phyloP scores from a whole-genome alignment of 257 asterid species.

The Apocynum venetum region DNA sequence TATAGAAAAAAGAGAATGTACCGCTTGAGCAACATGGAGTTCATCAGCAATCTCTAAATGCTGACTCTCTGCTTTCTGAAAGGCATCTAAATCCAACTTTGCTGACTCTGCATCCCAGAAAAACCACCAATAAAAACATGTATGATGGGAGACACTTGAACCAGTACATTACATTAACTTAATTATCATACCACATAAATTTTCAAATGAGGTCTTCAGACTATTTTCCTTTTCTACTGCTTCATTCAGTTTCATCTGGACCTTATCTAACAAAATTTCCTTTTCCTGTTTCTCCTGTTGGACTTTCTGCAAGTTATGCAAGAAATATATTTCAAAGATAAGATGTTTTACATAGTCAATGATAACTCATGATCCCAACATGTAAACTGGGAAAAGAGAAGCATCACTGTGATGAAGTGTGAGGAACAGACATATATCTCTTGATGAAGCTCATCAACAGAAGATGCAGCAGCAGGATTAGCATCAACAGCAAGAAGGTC shows the following conservation, averaged over 20 bases:
- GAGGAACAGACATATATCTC: constrained; percentile 62
- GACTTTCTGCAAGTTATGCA: constrained; percentile 48
- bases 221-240: constrained; percentile 49
- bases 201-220: constrained; percentile 41
- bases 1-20: constrained; percentile 19
- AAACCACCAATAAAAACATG: constrained; percentile 15
- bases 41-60: constrained; percentile 50
- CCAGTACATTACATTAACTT: constrained; percentile 11
- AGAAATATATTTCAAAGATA: constrained; percentile 10
- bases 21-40: constrained; percentile 48
- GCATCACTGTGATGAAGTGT: constrained; percentile 6
- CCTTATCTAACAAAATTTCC: constrained; percentile 44
- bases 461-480: constrained; percentile 44
- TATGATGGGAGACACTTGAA: constrained; percentile 16
- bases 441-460: constrained; percentile 62
- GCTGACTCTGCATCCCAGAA: constrained; percentile 54
- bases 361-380: constrained; percentile 9
- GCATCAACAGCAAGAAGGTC: constrained; percentile 50
- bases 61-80: constrained; percentile 64
- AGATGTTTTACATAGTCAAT: constrained; percentile 3
- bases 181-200: constrained; percentile 59
- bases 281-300: constrained; percentile 47
- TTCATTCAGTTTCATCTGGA: constrained; percentile 46
- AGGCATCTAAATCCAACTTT: constrained; percentile 57
- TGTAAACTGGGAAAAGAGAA: constrained; percentile 2